Base-by-base conservation (phyloP, 164 flowering plant species). In the Piper betle region DNA sequence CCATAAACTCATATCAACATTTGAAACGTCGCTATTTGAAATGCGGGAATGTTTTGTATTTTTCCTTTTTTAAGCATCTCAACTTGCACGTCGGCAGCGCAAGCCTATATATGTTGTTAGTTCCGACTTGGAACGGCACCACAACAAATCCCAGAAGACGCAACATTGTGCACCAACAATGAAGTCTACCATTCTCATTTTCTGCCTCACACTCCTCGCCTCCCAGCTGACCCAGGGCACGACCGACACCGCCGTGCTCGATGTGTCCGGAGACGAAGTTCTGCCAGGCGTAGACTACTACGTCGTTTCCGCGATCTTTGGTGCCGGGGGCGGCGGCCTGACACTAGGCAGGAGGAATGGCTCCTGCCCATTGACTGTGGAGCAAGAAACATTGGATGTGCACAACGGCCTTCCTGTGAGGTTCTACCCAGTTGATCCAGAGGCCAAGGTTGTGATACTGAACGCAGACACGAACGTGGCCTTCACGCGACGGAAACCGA, bases 391-490 rank as follows among this genome's bases (percentile, higher is more conserved):
- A 3, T 20, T 41, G 6, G 66, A 58, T 4, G 37, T 39, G 18
- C 37, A 48, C 0, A 17, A 18, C 25, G 77, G 75, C 10, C n/a
- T 59, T 1, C 74, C 75, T 6, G 2, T 69, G 6, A 69, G 52
- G 37, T 53, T 77, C 13, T 33, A 41, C 10, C 76, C 75, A 1
- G 69, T 64, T 18, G 54, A 69, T 50, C 42, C 63, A 1, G 66
- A 63, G 16, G 33, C 53, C 38, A 42, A 50, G n/a, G 15, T 40
- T 11, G 55, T 74, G 9, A 46, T 39, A 16, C 13, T 65, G 16
- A 64, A 69, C 4, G 64, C 69, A 9, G 77, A 73, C 60, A 62
- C 64, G 42, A 77, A 77, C 50, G 37, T 76, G 52, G 65, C 41
- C 41, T 73, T 71, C 61, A 17, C 57, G 33, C 33, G 1, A 25